A percentile compares a stretch with the other conserved stretches of the same genome.
Evolutionary conservation across 2,329 filamentous ascomycete genomes (phyloP).

Genomic region (Alternaria angustiovoidea): DNA sequence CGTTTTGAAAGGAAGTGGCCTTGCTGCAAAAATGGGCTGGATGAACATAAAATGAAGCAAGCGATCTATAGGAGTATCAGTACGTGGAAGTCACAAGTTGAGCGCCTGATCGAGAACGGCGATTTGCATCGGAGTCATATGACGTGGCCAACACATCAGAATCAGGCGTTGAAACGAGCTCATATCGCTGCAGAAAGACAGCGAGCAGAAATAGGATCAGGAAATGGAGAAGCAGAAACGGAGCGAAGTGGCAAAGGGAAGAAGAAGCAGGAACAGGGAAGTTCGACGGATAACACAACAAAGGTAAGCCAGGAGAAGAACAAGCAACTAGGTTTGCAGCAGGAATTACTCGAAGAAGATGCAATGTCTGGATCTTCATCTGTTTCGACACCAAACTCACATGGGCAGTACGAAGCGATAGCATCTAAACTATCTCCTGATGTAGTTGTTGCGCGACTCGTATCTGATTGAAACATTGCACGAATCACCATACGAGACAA

Average conservation of each 20-base stretch:
- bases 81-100: background rate
- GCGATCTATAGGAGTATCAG: background rate
- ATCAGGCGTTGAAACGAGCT: background rate
- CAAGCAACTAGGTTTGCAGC: background rate
- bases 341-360: background rate
- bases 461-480: background rate
- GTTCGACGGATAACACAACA: too few species aligned
- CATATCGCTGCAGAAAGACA: background rate
- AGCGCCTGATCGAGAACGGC: background rate
- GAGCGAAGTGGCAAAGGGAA: background rate
- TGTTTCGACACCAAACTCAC: background rate
- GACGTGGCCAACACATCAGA: background rate
- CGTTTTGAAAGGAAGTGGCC: accelerated
- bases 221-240: accelerated
- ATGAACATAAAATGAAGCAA: background rate
- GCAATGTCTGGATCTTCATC: accelerated
- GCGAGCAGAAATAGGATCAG: accelerated
- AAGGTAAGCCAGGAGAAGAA: background rate
- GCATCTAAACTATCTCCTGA: background rate
- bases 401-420: accelerated
- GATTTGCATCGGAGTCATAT: background rate
- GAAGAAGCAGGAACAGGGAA: background rate
- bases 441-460: background rate
- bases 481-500: background rate
- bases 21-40: background rate